Evolutionary conservation across 768 basidiomycete species (phyloP), one percentile per base, ranked within the genome.

Genomic region (Wakefieldia striispora): DNA sequence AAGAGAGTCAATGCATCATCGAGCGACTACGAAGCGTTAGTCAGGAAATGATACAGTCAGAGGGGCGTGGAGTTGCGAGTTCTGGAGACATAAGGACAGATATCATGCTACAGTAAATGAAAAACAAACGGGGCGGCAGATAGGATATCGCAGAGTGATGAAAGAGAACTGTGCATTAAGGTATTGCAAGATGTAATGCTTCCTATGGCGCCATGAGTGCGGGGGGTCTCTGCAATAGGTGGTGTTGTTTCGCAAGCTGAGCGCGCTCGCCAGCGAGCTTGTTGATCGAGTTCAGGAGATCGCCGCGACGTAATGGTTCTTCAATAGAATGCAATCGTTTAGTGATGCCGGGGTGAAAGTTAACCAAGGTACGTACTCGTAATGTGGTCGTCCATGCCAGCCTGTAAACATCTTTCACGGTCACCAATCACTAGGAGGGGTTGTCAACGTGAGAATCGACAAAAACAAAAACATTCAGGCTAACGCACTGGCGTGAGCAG

Each of bases 401-500:
- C 86, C 63, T 85, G 78, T 62, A 87, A 67, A 61, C 84, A 88
- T 52, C 86, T 74, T 62, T 88, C 86, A 40, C 86, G 75, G 59
- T 88, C 86, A 58, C 93, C 93, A 59, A 94, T 91, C 93, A 95
- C 90, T 92, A 44, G 9, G 50, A 52, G 17, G 8, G 17, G 19
- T 39, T 7, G 24, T 59, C 47, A 62, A 47, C 4, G 19, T 59
- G 47, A 17, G n/a, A 20, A 33, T 38, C 19, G 4, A 36, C 7
- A 42, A n/a, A 38, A 37, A 36, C 7, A 42, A n/a, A 38, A 37
- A n/a, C 36, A 11, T 7, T 19, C 21, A 43, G 29, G 35, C 17
- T 42, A 26, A 86, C 90, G 62, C 57, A 91, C 90, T 97, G 43
- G 95, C 95, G 70, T 99, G 95, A 3, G 95, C 95, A 1, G 97